These are phyloP conservation scores for Lecanoromycetidae sp. DNA, from an alignment of 2,329 filamentous ascomycete genomes.

Conservation along the genomic window DNA sequence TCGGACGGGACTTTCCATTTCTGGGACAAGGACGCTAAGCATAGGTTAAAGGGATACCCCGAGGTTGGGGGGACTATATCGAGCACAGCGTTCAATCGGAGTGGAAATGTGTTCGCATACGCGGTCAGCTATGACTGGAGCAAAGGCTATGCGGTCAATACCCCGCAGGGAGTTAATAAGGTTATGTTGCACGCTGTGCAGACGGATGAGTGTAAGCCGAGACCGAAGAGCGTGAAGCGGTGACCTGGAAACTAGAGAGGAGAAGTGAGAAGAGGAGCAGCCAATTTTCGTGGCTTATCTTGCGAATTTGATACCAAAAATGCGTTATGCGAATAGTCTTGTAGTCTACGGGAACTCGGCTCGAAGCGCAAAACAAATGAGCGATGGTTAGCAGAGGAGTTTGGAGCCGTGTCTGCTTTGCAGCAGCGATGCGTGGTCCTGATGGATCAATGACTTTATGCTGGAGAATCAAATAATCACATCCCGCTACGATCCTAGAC, in stretches of 20 bases:
- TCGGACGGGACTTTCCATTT: slow-evolving; percentile 78
- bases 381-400: not conserved
- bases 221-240: slow-evolving; percentile 33
- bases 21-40: slow-evolving; percentile 80
- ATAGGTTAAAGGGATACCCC: slow-evolving; percentile 79
- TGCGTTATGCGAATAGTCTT: not conserved
- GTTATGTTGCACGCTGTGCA: slow-evolving; percentile 71
- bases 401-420: not conserved
- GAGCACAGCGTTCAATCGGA: slow-evolving; percentile 80
- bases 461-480: not conserved
- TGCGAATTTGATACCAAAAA: not conserved
- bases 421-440: too few species aligned
- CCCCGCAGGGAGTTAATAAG: slow-evolving; percentile 56
- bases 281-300: too few species aligned
- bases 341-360: not conserved
- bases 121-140: slow-evolving; percentile 96
- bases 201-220: slow-evolving; percentile 51
- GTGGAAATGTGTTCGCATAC: slow-evolving; percentile 73
- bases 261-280: not conserved
- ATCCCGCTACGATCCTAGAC: not conserved
- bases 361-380: too few species aligned
- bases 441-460: not conserved
- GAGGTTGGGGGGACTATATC: slow-evolving; percentile 77
- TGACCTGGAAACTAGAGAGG: not conserved
- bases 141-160: slow-evolving; percentile 86